Evolutionary conservation across 2,329 filamentous ascomycete species (phyloP), one percentile per base, ranked within the genome.

Genomic region (Polytolypa hystricis): DNA sequence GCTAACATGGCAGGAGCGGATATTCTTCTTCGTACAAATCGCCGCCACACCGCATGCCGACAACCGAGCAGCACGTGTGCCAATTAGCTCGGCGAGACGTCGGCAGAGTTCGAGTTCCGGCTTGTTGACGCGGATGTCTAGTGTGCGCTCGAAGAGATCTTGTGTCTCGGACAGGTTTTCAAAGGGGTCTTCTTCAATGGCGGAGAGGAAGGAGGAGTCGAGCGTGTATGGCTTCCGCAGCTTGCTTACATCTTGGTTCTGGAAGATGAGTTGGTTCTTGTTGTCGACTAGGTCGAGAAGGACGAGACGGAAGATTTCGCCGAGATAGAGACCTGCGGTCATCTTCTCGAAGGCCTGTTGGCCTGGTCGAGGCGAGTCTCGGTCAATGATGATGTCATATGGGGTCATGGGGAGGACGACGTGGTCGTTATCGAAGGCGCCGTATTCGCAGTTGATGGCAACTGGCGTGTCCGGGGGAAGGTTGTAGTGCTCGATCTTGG

Each of bases 301-400:
- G 38, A 89, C 78, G 33, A 94, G 73, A 40, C 89, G 84, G 74
- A 94, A 93, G 53, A 96, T 82, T 62, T 96, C 89, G 47, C 89
- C 89, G 2, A 95, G 74, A 58, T 95, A 96, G 33, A 95, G 71
- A 45, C 89, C 89, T 2, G 89, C 86, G 56, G 93, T 87, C 84
- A 95, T 95, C 69, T 96, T 95, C 67, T 96, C 89, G 49, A 95
- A 95, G 1, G 84, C 79, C 65, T 96, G 89, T 64, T 95, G 86
- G 34, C 86, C 87, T 3, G 89, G 89, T 17, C 87, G 81, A 23
- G 89, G 89, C 14, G 87, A 95, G 52, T 91, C 81, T 49, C 84
- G 79, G 67, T 96, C 89, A 53, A 96, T 84, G 48, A 80, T 77
- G 42, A 83, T 68, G 58, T 96, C 89, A 61, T 91, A 95, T 40